A percentile compares a stretch with the other conserved stretches of the same genome.
Evolutionary conservation across 2,329 filamentous ascomycete genomes (phyloP).

Genomic region (Pseudocercospora musae): DNA sequence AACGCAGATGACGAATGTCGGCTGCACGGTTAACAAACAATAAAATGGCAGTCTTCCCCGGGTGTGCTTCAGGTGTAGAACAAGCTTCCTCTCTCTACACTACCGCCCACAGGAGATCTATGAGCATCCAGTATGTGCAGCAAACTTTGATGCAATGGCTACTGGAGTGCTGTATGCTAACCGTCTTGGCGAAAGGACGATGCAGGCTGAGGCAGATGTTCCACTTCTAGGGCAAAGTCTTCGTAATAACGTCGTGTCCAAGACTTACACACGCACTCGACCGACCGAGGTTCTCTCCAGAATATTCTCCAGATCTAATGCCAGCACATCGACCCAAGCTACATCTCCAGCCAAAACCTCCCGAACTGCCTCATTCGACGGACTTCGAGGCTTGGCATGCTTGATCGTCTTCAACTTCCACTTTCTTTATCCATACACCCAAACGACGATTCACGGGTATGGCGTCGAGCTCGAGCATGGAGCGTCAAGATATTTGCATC

Average conservation of each 20-base stretch:
- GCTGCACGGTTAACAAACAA: neutral
- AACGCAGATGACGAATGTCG: neutral
- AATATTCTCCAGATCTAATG: neutral
- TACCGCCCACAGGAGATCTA: neutral
- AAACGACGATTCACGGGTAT: neutral
- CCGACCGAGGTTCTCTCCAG: neutral
- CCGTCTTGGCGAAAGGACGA: neutral
- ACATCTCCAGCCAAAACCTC: neutral
- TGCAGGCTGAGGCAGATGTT: neutral
- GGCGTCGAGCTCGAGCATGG: neutral
- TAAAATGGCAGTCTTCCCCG: neutral
- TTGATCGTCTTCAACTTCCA: slow-evolving; percentile 21
- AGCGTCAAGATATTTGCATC: slow-evolving; percentile 4
- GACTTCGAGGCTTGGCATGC: slow-evolving; percentile 16
- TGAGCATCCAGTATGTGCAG: neutral
- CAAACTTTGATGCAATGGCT: neutral
- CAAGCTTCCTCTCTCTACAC: neutral
- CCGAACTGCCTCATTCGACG: slow-evolving; percentile 13
- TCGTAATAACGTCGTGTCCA: neutral
- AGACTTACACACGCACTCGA: neutral
- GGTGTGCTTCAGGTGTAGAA: neutral
- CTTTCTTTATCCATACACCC: slow-evolving; percentile 13
- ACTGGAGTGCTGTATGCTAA: neutral
- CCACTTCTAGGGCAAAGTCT: neutral
- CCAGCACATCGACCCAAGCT: neutral